Conservation (phyloP, 148 eudicot genomes). For the Vaccinium vitisidaea region DNA sequence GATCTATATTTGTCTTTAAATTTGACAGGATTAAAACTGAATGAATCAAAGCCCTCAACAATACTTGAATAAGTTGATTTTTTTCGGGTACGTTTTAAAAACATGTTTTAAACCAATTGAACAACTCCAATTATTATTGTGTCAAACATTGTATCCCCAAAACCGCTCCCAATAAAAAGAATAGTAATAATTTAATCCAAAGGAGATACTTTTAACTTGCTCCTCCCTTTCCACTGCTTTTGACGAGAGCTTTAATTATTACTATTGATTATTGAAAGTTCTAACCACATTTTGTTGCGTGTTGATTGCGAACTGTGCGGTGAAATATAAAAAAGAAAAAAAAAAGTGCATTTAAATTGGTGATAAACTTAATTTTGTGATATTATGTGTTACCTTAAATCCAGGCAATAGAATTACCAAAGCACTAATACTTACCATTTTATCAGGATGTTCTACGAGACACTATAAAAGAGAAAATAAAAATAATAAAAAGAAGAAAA, state of each 20-base stretch:
- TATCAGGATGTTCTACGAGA: too few species aligned
- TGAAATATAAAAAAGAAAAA: too few species aligned
- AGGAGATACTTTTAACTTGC: not conserved
- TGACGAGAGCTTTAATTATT: not conserved
- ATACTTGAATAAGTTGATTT: too few species aligned
- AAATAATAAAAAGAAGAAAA: not conserved
- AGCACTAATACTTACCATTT: not conserved
- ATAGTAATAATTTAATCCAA: not conserved
- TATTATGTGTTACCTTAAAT: not conserved
- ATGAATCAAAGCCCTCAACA: too few species aligned
- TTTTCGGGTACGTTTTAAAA: too few species aligned
- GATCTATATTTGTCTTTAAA: too few species aligned
- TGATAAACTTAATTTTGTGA: not conserved
- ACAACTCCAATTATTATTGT: too few species aligned
- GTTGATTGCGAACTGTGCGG: not conserved
- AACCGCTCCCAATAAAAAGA: not conserved
- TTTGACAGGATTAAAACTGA: too few species aligned
- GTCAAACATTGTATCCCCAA: too few species aligned
- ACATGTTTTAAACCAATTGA: too few species aligned
- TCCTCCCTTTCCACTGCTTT: not conserved
- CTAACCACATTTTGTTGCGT: not conserved
- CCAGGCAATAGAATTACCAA: not conserved
- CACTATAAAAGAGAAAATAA: not conserved
- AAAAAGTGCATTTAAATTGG: not conserved
- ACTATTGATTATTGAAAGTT: not conserved